Base-by-base conservation (phyloP, 2,329 filamentous ascomycete genomes). In the Ascochyta fabae region DNA sequence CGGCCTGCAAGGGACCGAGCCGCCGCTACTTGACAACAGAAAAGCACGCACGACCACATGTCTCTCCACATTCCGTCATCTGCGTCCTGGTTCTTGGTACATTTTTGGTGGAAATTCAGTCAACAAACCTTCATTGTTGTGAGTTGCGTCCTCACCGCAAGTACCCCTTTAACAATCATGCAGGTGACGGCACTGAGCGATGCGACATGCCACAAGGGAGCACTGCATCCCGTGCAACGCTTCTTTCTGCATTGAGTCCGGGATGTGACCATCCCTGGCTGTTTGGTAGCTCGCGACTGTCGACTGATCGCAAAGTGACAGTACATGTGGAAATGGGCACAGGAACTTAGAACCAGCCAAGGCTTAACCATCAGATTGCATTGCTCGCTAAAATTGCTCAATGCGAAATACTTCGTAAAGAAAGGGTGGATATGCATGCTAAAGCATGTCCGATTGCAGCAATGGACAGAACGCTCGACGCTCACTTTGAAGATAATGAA, bases 141-240 rank as follows among this genome's bases (percentile, higher is more conserved):
- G 38, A 9, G 27, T 22, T 36, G 24, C n/a, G 31, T 31, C 42
- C 16, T 46, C 3, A n/a, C 36, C 19, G 26, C 31, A 13, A 26
- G 19, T 13, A 23, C 39, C 31, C 10, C 15, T 35, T n/a, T 22
- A 19, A 36, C 19, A 8, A 24, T 27, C 40, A 29, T 8, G 8
- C 9, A 42, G 2, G 4, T 42, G 40, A 29, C 26, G 29, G 29
- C 16, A 13, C n/a, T n/a, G 13, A 27, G 31, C 12, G 15, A 43
- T 43, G 33, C 26, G 33, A 53, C 33, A 26, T 44, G 16, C n/a
- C 51, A 48, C 51, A 48, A 44, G 22, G 16, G 34, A 44, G 26
- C 2, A 44, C 33, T 27, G 45, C 24, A 3, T 42, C n/a, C 31
- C 2, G 47, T 44, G 40, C 33, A 33, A 43, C 26, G 34, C 40